phyloP scores from a whole-genome alignment of 2,329 filamentous ascomycete species.

The Niveomyces coronatus region DNA sequence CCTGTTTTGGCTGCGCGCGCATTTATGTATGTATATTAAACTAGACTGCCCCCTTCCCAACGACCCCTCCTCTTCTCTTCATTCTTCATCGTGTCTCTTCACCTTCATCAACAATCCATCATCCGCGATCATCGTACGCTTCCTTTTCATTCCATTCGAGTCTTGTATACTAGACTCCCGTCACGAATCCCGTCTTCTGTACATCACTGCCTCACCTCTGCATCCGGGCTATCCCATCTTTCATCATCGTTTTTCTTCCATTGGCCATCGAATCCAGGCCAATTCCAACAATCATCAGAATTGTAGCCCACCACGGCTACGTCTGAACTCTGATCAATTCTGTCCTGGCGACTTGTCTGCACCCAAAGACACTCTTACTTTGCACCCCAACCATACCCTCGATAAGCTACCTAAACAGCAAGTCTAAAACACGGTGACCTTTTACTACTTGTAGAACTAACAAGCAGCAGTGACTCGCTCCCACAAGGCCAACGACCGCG shows the following conservation, averaged over 20 bases:
- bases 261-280: background rate
- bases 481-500: constrained; percentile 90
- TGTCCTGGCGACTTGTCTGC: too few relatives aligned
- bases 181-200: background rate
- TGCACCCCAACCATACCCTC: too few relatives aligned
- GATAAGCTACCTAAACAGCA: too few relatives aligned
- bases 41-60: constrained; percentile 2
- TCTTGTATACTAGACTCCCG: background rate
- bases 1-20: constrained; percentile 4
- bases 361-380: too few relatives aligned
- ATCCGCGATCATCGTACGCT: constrained; percentile 7
- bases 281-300: constrained; percentile 5
- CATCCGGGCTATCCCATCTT: too few relatives aligned
- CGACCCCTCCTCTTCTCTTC: constrained; percentile 8
- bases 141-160: constrained; percentile 4
- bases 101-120: constrained; percentile 11
- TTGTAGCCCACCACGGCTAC: too few relatives aligned
- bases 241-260: too few relatives aligned
- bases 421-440: too few relatives aligned
- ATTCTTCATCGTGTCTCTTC: background rate
- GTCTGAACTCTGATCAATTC: too few relatives aligned
- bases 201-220: too few relatives aligned
- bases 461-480: constrained; percentile 83
- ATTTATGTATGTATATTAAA: constrained; percentile 8
- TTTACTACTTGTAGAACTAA: background rate